phyloP scores from a whole-genome alignment of 345 rosid genomes.

The Bruguiera gymnorhiza region DNA sequence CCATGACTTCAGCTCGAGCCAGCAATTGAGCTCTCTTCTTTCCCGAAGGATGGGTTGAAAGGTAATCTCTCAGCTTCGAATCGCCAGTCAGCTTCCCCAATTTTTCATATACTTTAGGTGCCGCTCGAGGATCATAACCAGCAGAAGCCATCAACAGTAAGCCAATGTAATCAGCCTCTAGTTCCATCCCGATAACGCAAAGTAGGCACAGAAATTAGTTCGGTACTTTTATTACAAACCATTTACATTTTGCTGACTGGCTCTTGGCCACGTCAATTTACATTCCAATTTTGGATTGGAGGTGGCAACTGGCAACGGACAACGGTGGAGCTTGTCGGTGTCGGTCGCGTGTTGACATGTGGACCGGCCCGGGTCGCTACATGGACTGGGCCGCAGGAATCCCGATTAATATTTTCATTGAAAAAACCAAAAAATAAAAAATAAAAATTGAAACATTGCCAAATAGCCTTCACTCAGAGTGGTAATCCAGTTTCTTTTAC shows the following conservation, averaged over 20 bases:
- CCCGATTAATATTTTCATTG: no score
- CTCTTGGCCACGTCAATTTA: not conserved
- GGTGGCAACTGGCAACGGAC: no score
- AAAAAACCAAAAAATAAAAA: no score
- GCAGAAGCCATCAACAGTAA: constrained; percentile 74
- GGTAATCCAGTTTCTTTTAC: no score
- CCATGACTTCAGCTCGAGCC: constrained; percentile 81
- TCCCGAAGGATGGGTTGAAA: constrained; percentile 90
- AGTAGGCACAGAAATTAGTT: not conserved
- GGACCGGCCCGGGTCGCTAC: no score
- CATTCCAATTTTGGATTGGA: no score
- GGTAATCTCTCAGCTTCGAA: constrained; percentile 49
- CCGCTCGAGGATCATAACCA: constrained; percentile 83
- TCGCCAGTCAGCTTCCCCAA: constrained; percentile 61
- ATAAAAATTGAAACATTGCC: no score
- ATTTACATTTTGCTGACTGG: not conserved
- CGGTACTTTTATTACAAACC: not conserved
- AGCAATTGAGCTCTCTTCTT: constrained; percentile 71
- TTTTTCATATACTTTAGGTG: constrained; percentile 79
- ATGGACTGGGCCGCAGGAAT: no score
- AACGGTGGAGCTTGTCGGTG: no score
- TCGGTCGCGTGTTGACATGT: no score
- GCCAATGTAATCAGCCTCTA: constrained; percentile 91
- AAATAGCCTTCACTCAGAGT: no score
- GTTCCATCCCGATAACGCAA: constrained; percentile 61